A percentile compares a stretch with the other conserved stretches of the same genome.
phyloP scores from a whole-genome alignment of 768 basidiomycete species.

The Boletellus ananas region DNA sequence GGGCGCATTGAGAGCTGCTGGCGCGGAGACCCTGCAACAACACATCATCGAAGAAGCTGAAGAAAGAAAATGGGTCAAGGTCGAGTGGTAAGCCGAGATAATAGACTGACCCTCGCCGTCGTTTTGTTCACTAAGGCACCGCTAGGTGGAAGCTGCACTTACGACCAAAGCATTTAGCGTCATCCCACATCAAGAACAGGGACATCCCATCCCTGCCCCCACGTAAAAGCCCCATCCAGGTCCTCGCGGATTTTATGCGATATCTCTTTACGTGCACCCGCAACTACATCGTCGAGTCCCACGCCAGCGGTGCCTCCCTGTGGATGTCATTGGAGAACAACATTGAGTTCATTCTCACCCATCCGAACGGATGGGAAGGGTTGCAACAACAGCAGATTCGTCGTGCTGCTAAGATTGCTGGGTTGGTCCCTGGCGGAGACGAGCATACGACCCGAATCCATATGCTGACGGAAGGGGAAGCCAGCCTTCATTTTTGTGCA shows the following conservation, averaged over 20 bases:
- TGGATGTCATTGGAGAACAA: slow-evolving; percentile 20
- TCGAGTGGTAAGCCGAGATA: slow-evolving; percentile 33
- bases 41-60: slow-evolving; percentile 35
- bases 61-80: slow-evolving; percentile 36
- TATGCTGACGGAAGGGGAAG: slow-evolving; percentile 24
- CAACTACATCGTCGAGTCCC: slow-evolving; percentile 19
- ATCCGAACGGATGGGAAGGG: slow-evolving; percentile 29
- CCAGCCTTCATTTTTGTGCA: slow-evolving; percentile 31
- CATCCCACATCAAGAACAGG: slow-evolving; percentile 19
- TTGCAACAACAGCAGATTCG: too few relatives aligned
- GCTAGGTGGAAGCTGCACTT: slow-evolving; percentile 36
- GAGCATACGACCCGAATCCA: too few relatives aligned
- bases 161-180: slow-evolving; percentile 23
- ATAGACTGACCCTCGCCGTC: background rate
- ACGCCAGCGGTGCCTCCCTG: slow-evolving; percentile 25
- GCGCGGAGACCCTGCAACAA: slow-evolving; percentile 32
- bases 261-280: slow-evolving; percentile 24
- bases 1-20: slow-evolving; percentile 38
- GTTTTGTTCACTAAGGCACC: background rate
- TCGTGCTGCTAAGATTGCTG: too few relatives aligned
- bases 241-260: slow-evolving; percentile 13
- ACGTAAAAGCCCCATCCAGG: slow-evolving; percentile 13
- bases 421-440: too few relatives aligned
- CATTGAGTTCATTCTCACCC: slow-evolving; percentile 24
- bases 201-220: slow-evolving; percentile 23